Evolutionary conservation across 768 basidiomycete species (phyloP).

Genomic region (Suillus hirtellus): DNA sequence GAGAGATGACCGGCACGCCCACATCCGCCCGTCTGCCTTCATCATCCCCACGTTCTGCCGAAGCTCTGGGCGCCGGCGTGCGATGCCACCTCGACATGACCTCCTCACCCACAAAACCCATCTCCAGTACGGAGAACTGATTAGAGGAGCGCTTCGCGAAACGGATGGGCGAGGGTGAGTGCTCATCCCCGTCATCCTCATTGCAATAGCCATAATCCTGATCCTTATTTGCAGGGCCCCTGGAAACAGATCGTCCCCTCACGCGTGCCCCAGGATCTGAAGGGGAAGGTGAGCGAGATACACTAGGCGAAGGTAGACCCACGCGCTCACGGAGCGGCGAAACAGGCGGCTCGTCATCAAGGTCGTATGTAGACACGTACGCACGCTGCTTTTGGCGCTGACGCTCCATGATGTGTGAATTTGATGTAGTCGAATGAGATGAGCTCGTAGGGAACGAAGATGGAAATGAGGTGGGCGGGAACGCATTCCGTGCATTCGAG

Average conservation of each 20-base stretch:
- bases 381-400: conserved; percentile 10
- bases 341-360: conserved; percentile 39
- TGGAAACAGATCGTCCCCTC: neutral
- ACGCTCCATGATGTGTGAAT: conserved; percentile 7
- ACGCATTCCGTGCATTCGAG: conserved; percentile 1
- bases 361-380: conserved; percentile 2
- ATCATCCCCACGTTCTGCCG: neutral
- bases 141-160: conserved; percentile 5
- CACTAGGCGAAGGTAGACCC: conserved; percentile 1
- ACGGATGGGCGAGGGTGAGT: conserved; percentile 7
- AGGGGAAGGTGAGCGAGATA: conserved; percentile 4
- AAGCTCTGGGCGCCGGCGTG: neutral
- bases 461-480: conserved; percentile 3
- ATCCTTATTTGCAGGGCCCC: neutral
- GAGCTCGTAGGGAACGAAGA: neutral
- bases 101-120: neutral
- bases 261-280: neutral
- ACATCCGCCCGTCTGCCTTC: conserved; percentile 1
- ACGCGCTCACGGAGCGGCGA: conserved; percentile 24
- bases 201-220: neutral
- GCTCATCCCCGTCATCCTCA: conserved; percentile 6
- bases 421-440: neutral
- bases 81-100: conserved; percentile 5
- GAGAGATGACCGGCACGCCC: neutral
- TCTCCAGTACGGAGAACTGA: conserved; percentile 6